Evolutionary conservation across 768 basidiomycete genomes (phyloP), one percentile per base, ranked within the genome.

Genomic region (Lactifluus volemus): DNA sequence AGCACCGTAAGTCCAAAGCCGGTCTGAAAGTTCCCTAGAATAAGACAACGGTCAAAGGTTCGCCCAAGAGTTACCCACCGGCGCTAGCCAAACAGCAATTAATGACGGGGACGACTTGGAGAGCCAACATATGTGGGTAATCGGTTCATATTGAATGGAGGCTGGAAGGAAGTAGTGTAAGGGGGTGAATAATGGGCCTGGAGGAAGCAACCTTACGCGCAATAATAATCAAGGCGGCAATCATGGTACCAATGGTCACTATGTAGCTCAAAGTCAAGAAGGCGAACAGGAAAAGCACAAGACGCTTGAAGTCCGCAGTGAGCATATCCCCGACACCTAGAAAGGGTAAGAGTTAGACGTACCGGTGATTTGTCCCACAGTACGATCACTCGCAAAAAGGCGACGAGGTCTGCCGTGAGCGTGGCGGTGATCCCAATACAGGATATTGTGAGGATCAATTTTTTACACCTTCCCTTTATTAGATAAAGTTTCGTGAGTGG

Each of bases 281-380:
- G 1, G 66, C 55, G 66, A 72, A 65, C 11, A 71, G 58, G 42
- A 63, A 61, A 12, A 71, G 38, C 12, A 71, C 59, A 42, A 67
- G 32, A 64, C 68, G 63, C 53, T 64, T 52, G 25, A 41, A 39
- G 19, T 42, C 12, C 5, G 14, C 19, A 9, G 19, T 54, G 47
- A 60, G 53, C 45, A 14, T 3, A 41, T 38, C 19, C 29, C 41
- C 14, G 30, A 14, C 17, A 34, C 15, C 47, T 34, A 19, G 45
- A 53, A n/a, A 41, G 15, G 36, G 42, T 12, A 32, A 21, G 12
- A 17, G 9, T 11, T 9, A 42, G 30, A 59, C 68, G 41, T 53
- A 72, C 69, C 30, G 67, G 68, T 2, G 71, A 67, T 49, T 69
- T 69, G n/a, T 76, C 73, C 75, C 75, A 76, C 9, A 76, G 66